These are phyloP conservation scores for Paramecium octaurelia DNA, from an alignment of 73 alveolate genomes.

Conservation along the genomic window DNA sequence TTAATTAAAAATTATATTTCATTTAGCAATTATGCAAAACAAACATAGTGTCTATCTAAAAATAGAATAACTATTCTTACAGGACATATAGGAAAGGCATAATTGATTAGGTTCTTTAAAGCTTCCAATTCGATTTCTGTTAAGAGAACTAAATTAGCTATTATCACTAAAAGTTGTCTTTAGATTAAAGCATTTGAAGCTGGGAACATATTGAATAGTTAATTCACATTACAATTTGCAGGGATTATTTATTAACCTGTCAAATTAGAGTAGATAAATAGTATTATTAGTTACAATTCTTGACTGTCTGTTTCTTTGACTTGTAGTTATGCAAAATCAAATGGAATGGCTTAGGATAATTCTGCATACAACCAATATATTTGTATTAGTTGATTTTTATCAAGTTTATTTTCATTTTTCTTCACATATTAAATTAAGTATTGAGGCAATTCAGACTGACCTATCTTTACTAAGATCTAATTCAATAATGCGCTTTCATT, in stretches of 20 bases:
- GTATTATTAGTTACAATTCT: background rate
- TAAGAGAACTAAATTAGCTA: background rate
- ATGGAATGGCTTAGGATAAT: background rate
- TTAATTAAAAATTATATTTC: background rate
- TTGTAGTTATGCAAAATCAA: background rate
- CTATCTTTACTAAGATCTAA: background rate
- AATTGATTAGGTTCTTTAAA: background rate
- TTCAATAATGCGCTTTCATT: background rate
- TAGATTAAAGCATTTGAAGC: background rate
- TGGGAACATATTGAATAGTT: background rate
- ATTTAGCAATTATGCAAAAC: background rate
- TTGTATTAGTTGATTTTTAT: background rate
- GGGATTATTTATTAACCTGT: background rate
- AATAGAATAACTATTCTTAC: background rate
- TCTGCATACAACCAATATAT: conserved; percentile 1
- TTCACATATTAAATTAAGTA: background rate
- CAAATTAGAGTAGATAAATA: background rate
- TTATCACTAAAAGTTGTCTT: background rate
- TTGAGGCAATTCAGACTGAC: background rate
- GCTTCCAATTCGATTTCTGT: background rate
- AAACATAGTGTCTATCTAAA: conserved; percentile 1
- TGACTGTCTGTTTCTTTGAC: background rate
- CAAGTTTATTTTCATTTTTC: background rate
- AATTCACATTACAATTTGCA: background rate
- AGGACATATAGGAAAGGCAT: background rate